These are phyloP conservation scores for Erythrobasidium hasegawianum DNA, from an alignment of 1,284 basidiomycete species.

Conservation along the genomic window DNA sequence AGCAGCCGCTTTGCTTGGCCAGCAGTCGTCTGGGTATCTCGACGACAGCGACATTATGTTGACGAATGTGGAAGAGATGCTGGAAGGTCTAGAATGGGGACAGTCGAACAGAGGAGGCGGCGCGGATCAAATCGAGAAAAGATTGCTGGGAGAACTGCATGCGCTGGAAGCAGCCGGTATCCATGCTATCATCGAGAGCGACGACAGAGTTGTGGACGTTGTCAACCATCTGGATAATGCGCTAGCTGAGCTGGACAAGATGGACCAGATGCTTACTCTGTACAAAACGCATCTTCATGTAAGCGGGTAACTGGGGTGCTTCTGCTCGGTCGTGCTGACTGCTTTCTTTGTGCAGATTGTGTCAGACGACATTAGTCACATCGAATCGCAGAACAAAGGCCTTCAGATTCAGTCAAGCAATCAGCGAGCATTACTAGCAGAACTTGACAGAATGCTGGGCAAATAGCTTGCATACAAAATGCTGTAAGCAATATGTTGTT, in stretches of 20 bases:
- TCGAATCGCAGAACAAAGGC: slow-evolving; percentile 94
- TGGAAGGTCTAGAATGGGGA: slow-evolving; percentile 92
- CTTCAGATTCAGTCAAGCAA: slow-evolving; percentile 97
- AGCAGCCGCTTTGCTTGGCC: slow-evolving; percentile 25
- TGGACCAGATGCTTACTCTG: slow-evolving; percentile 63
- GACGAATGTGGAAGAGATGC: slow-evolving; percentile 92
- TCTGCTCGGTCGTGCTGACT: no score
- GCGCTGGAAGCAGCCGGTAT: slow-evolving; percentile 94
- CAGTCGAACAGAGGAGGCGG: slow-evolving; percentile 50
- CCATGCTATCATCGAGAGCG: slow-evolving; percentile 92
- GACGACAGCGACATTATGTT: slow-evolving; percentile 70
- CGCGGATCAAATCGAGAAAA: slow-evolving; percentile 79
- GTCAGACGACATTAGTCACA: slow-evolving; percentile 87
- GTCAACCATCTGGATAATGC: slow-evolving; percentile 59
- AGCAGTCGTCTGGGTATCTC: slow-evolving; percentile 46
- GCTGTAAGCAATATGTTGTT: no score
- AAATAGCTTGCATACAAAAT: no score
- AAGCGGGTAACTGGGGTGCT: no score
- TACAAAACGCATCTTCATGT: slow-evolving; percentile 94
- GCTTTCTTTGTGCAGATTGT: slow-evolving; percentile 83
- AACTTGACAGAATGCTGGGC: slow-evolving; percentile 79
- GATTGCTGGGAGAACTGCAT: slow-evolving; percentile 77
- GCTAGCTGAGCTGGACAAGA: slow-evolving; percentile 46
- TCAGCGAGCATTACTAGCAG: slow-evolving; percentile 73
- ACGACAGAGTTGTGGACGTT: slow-evolving; percentile 75